Base-by-base conservation (phyloP, 768 basidiomycete genomes). In the Hygrocybe coccinea region DNA sequence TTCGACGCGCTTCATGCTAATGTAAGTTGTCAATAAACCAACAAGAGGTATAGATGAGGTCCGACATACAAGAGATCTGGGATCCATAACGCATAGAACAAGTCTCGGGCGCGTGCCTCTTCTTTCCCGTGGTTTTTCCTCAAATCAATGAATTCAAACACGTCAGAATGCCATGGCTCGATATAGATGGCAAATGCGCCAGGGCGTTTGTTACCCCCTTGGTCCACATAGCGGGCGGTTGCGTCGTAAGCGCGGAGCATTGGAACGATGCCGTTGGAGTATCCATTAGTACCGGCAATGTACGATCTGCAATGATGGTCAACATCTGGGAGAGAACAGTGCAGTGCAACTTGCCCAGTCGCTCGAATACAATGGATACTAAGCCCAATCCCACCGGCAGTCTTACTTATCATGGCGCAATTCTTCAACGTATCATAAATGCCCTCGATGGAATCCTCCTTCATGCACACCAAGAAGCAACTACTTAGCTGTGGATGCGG, bases 121-220 rank as follows among this genome's bases (percentile, higher is more conserved):
- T 98, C 97, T 71, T 98, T 98, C 52, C 95, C 97, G 63, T 97
- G 95, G 70, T 99, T 99, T 83, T 98, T 98, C 65, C 97, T 81
- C 45, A 99, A 80, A 67, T 98, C 95, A 62, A 99, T 81, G 77
- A 99, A 97, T 56, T 97, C 95, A 64, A 98, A 97, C 67, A 99
- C 71, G 70, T 98, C 97, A 15, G 91, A 83, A 67, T 99, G 97
- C 97, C 97, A 99, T 12, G 97, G 97, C 74, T 99, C 97, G 66
- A 98, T 78, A 74, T 99, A 99, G 70, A 99, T 90, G 15, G 97
- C 91, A 63, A 99, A 97, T 1, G 97, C 97, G 58, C 97, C 97
- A 1, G 97, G 97, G 22, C 97, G 89, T 76, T 98, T 98, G 81
- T 98, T 98, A 24, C 97, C 97, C 50, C 97, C 95, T 68, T 97